phyloP scores from a whole-genome alignment of 106 monocot genomes.

The Narthecium ossifragum region DNA sequence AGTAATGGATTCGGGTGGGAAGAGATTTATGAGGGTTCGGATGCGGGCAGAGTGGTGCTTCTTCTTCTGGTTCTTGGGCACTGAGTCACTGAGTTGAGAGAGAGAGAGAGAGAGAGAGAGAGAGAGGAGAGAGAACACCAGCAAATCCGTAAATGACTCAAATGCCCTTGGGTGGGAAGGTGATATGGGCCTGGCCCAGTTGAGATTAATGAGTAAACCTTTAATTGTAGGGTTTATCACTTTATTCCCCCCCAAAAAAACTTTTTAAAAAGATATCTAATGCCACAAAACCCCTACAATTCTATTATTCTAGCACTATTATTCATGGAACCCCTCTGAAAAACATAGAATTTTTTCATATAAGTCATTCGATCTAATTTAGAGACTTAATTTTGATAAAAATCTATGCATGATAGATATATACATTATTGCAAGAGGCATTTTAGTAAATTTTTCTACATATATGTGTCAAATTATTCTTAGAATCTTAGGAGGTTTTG shows the following conservation, averaged over 20 bases:
- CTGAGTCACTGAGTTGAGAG: neutral
- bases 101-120: neutral
- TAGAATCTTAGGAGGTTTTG: too few relatives aligned
- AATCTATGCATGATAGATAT: too few relatives aligned
- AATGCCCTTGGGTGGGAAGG: neutral
- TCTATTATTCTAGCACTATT: neutral
- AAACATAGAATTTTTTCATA: too few relatives aligned
- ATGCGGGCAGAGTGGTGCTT: neutral
- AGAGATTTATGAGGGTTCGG: neutral
- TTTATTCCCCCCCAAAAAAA: neutral
- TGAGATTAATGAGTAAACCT: neutral
- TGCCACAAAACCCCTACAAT: neutral
- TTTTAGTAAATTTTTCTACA: too few relatives aligned
- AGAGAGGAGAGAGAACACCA: too few relatives aligned
- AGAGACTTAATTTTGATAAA: too few relatives aligned
- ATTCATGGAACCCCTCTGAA: neutral
- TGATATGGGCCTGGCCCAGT: neutral
- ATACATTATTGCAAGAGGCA: too few relatives aligned
- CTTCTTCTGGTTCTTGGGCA: too few relatives aligned
- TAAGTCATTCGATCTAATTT: neutral
- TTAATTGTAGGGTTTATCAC: neutral
- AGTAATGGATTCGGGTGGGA: neutral
- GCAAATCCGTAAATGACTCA: neutral
- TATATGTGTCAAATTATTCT: too few relatives aligned
- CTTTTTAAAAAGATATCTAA: neutral